Evolutionary conservation across 75 land plant genomes (phyloP), one percentile per base, ranked within the genome.

Genomic region (Picea glauca): DNA sequence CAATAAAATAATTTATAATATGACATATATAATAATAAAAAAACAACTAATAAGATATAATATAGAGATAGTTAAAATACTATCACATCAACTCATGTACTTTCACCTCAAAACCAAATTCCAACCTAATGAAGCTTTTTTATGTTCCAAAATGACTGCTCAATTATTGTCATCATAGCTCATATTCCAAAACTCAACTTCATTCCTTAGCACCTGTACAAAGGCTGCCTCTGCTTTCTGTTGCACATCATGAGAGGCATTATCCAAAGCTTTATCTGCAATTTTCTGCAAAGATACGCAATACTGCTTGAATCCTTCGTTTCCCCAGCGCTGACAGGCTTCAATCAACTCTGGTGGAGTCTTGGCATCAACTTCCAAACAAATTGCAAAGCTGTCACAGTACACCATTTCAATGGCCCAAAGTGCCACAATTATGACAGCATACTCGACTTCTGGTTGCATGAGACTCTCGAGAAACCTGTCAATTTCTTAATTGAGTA

Each of bases 351-450:
- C 95, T 15, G 64, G 23, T 40, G 98, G 93, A 17, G 98, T 90
- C 40, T 87, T 90, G 21, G 88, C 78, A 50, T 77, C 93, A 33
- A 63, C 77, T 74, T 90, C 89, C 5, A 94, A 81, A 82, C 98
- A 96, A 18, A 75, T 77, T 13, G 93, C 88, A 77, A 90, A 96
- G 80, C 98, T 90, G 46, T 86, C 81, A 58, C 86, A 88, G 78
- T 96, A 96, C 20, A 96, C 94, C 65, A 90, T 65, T 78, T 96
- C 98, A 46, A 96, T 94, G 35, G 91, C 86, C 98, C 98, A 94
- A 75, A 96, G 82, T 3, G 98, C 91, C 12, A 91, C 82, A 13
- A 92, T 78, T 46, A 87, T 86, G 35, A 90, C 90, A 3, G 91
- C 81, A 76, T 88, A 92, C 20, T 84, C 85, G 5, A 84, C 87